These are phyloP conservation scores for Mortierella sp. DNA, from an alignment of 371 early-diverging fungal genomes.

Conservation along the genomic window DNA sequence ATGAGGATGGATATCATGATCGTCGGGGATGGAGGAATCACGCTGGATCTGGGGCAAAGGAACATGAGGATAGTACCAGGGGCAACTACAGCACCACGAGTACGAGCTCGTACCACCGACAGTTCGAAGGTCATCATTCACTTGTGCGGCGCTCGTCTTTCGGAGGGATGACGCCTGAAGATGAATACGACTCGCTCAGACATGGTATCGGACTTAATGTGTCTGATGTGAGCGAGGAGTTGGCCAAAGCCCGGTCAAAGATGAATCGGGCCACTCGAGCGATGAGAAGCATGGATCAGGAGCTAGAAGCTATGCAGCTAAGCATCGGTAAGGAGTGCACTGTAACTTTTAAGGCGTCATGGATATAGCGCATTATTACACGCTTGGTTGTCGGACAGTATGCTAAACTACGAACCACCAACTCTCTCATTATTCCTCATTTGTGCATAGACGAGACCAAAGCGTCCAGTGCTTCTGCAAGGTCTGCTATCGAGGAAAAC, in stretches of 20 bases:
- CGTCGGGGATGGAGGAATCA: constrained; percentile 15
- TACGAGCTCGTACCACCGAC: constrained; percentile 23
- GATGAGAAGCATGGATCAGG: constrained; percentile 43
- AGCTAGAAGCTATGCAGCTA: constrained; percentile 40
- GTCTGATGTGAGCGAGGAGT: constrained; percentile 43
- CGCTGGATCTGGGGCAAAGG: neutral
- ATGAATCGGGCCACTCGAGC: constrained; percentile 38
- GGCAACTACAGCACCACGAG: neutral
- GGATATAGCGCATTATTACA: no score
- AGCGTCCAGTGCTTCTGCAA: constrained; percentile 35
- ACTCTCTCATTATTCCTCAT: constrained; percentile 4
- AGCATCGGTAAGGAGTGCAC: constrained; percentile 51
- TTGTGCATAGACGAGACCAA: constrained; percentile 36
- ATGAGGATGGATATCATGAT: constrained; percentile 8
- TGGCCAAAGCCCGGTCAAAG: constrained; percentile 37
- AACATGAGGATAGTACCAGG: constrained; percentile 4
- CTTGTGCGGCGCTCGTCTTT: constrained; percentile 25
- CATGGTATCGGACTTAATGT: constrained; percentile 39
- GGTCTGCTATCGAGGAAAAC: constrained; percentile 51
- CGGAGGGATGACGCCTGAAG: constrained; percentile 16
- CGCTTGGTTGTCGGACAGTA: no score
- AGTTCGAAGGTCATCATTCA: constrained; percentile 46
- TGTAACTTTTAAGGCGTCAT: no score
- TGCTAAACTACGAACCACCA: no score
- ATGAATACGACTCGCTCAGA: constrained; percentile 36